Conservation (phyloP, 225 moss, liverwort and hornwort species). For the Bryum argenteum region DNA sequence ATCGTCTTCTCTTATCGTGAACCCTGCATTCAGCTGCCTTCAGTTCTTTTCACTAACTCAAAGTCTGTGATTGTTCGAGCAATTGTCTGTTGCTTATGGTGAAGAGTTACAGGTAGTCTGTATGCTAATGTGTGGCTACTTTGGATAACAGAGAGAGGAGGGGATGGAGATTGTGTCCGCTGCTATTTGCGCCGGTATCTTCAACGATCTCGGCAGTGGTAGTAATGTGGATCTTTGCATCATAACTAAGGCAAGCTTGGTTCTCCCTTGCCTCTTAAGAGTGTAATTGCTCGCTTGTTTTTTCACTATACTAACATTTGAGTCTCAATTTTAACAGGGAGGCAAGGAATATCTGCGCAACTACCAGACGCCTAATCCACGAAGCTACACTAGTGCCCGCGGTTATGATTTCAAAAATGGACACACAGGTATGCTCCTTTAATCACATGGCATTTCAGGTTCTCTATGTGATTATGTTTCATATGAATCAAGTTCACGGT, state of each 20-base stretch:
- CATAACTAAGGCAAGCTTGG: slow-evolving; percentile 49
- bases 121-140: slow-evolving; percentile 1
- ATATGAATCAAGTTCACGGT: not conserved
- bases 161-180: slow-evolving; percentile 80
- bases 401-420: slow-evolving; percentile 78
- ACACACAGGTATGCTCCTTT: slow-evolving; percentile 55
- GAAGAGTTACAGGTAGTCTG: not conserved
- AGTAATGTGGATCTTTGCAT: slow-evolving; percentile 96
- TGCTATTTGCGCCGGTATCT: slow-evolving; percentile 87
- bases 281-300: not conserved
- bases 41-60: not conserved
- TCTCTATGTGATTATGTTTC: not conserved
- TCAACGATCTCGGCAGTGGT: slow-evolving; percentile 94
- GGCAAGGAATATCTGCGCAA: slow-evolving; percentile 82
- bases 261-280: not conserved
- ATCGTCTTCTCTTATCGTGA: not conserved
- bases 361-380: slow-evolving; percentile 83
- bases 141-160: slow-evolving; percentile 73
- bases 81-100: not conserved
- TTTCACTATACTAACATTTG: not conserved
- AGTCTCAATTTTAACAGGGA: slow-evolving; percentile 40
- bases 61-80: not conserved
- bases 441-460: not conserved
- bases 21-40: not conserved
- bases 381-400: slow-evolving; percentile 75